Evolutionary conservation across 352 stramenopile genomes (phyloP), one percentile per base, ranked within the genome.

Genomic region (Porosira glacialis): DNA sequence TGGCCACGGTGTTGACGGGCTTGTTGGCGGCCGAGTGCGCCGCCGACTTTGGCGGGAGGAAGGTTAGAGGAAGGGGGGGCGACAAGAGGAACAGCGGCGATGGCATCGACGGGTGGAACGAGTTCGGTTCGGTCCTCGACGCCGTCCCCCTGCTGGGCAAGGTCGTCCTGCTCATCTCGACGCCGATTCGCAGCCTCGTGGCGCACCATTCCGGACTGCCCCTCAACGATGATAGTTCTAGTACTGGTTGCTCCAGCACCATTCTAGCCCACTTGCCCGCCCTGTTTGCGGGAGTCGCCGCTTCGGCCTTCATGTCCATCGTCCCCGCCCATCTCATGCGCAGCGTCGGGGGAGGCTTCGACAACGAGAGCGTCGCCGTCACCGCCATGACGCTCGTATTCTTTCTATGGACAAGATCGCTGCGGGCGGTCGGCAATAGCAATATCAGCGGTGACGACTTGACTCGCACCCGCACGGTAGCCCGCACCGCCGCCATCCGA

Each of bases 301-400:
- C 33, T 7, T 13, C 15, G 33, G 33, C 7, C 7, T 97, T 98
- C 73, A 97, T 97, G 53, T 93, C 89, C 27, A 93, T 98, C 69
- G 92, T 99, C 35, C 96, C 96, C 3, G 97, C 95, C 24, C 96
- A 99, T 86, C 93, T 98, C 59, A 95, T 96, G 73, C 87, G 95
- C 31, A 97, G 91, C 17, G 93, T 99, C 4, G 96, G 94, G 17
- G 96, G 96, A 36, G 96, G 94, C 36, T 99, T 97, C 78, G 96
- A 99, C 80, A 98, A 99, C 80, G 96, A 99, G 78, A 92, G 87
- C 57, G 94, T 99, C 21, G 95, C 96, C 7, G 97, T 98, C 63
- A 98, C 97, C 44, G 96, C 96, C 24, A 94, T 99, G 81, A 93
- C 97, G 62, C 92, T 98, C 52, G 94, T 94, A 0, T 99, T 99